Base-by-base conservation (phyloP, 331 rosid species). In the Pyrus hybrid region DNA sequence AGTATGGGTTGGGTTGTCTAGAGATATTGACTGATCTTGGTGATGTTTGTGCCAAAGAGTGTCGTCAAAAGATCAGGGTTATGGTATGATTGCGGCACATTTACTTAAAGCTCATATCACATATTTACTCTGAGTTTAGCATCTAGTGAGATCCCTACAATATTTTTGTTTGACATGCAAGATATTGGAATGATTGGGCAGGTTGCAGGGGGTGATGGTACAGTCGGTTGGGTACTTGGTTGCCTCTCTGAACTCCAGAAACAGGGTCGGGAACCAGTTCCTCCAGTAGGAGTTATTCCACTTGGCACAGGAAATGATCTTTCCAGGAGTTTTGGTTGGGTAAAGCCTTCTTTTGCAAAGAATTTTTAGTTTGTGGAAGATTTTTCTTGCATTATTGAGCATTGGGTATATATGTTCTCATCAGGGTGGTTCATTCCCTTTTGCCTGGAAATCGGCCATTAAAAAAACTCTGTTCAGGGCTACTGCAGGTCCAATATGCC, bases 201-300 rank as follows among this genome's bases (percentile, higher is more conserved):
- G 99, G 99, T 90, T 84, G 99, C 99, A 54, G 99, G 99, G 67
- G 99, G 99, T 76, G 99, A 95, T 82, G 99, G 99, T 66, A 88
- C 99, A 10, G 97, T 95, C 51, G 99, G 99, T 57, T 95, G 99
- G 99, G 99, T 90, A 51, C 87, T 95, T 58, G 97, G 97, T 74
- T 82, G 97, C 85, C 89, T 95, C 10, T 87, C 85, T 73, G 91
- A 88, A 71, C 93, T 95, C 80, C 75, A 77, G 20, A 67, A 33
- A 47, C 85, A 74, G 67, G 83, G 84, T 20, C 83, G 88, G 29
- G 75, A 73, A 68, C 93, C 96, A 58, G 91, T 91, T 83, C 99
- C 99, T 67, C 96, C 99, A 0, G 92, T 92, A 45, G 99, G 91
- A 57, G 54, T 95, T 47, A 22, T 95, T 72, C 99, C 99, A 56